phyloP scores from a whole-genome alignment of 164 flowering plant species.

The Brasenia schreberi region DNA sequence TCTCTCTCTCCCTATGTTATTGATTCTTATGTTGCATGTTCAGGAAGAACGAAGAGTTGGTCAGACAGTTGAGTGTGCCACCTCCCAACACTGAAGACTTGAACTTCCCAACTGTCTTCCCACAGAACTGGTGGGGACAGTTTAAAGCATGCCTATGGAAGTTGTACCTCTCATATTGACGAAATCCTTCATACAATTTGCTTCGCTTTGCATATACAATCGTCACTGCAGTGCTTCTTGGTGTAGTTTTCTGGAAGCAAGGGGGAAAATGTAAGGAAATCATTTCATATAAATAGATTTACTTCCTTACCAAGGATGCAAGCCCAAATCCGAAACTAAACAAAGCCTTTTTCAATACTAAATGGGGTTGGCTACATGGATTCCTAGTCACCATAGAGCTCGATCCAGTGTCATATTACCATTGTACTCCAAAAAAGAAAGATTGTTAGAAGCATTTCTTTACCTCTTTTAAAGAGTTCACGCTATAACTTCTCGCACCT shows the following conservation, averaged over 20 bases:
- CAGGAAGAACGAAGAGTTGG: constrained; percentile 31
- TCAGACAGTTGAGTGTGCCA: constrained; percentile 22
- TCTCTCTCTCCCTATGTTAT: too few relatives aligned
- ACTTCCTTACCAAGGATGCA: not conserved
- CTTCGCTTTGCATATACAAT: constrained; percentile 17
- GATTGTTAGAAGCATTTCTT: too few relatives aligned
- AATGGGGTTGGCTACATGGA: too few relatives aligned
- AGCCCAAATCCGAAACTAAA: too few relatives aligned
- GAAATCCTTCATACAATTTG: constrained; percentile 49
- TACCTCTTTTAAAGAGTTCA: too few relatives aligned
- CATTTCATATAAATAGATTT: too few relatives aligned
- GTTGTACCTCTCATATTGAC: constrained; percentile 54
- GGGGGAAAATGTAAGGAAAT: constrained; percentile 34
- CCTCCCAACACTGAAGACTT: constrained; percentile 32
- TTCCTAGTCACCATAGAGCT: too few relatives aligned
- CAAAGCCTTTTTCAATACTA: too few relatives aligned
- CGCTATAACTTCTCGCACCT: too few relatives aligned
- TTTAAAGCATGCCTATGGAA: constrained; percentile 68
- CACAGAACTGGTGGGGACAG: constrained; percentile 49
- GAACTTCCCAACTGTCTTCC: constrained; percentile 28
- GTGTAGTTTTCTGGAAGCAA: constrained; percentile 40
- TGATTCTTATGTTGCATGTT: not conserved
- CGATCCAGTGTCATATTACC: too few relatives aligned
- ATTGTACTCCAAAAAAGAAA: too few relatives aligned
- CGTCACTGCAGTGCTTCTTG: constrained; percentile 25